A percentile compares a stretch with the other conserved stretches of the same genome.
Conservation (phyloP, 2,329 filamentous ascomycete species). For the Fusarium luffae region DNA sequence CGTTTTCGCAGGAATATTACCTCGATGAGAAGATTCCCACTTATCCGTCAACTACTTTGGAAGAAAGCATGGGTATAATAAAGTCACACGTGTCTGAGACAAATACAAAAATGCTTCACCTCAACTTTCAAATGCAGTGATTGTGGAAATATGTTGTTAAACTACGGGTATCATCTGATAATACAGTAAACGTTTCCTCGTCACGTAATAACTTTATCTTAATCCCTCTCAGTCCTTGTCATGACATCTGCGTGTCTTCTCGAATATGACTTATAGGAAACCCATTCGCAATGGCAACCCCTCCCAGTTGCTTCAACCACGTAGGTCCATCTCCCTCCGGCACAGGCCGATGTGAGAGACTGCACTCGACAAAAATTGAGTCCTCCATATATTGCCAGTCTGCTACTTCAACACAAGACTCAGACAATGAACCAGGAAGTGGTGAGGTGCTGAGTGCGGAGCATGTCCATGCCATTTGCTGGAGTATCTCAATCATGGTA, state of each 20-base stretch:
- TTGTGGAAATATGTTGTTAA: not conserved
- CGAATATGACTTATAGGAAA: conserved; percentile 47
- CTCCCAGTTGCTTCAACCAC: conserved; percentile 48
- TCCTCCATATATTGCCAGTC: conserved; percentile 50
- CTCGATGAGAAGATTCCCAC: too few species aligned
- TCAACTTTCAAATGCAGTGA: not conserved
- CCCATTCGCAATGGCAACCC: conserved; percentile 50
- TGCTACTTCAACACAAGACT: conserved; percentile 47
- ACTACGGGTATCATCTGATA: conserved; percentile 44
- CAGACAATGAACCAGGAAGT: conserved; percentile 47
- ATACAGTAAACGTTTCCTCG: conserved; percentile 10
- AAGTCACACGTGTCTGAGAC: rapidly evolving
- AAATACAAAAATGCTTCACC: not conserved
- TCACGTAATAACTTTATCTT: not conserved
- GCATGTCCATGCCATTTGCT: conserved; percentile 54
- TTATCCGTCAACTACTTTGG: too few species aligned
- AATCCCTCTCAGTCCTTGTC: not conserved
- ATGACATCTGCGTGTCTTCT: conserved; percentile 11
- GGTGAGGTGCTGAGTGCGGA: conserved; percentile 51
- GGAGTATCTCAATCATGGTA: conserved; percentile 51
- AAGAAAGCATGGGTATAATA: not conserved
- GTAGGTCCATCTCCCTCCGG: conserved; percentile 42
- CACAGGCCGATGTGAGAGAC: conserved; percentile 48
- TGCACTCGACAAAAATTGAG: conserved; percentile 51
- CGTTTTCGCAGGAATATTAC: too few species aligned